Base-by-base conservation (phyloP, 768 basidiomycete genomes). In the Mycena amicta region DNA sequence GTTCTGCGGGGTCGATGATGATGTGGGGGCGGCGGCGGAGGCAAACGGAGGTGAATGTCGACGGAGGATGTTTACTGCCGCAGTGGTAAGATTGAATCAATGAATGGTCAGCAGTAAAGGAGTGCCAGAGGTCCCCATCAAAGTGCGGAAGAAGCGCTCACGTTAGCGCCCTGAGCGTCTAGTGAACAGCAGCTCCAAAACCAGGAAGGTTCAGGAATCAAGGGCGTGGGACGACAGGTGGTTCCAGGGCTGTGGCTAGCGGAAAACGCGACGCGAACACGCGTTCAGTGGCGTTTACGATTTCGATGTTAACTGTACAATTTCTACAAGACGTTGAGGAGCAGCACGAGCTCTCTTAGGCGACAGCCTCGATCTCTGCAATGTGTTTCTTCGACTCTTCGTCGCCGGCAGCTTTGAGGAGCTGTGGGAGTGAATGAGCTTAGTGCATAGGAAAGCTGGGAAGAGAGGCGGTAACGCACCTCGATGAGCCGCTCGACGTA, bases 401-500 rank as follows among this genome's bases (percentile, higher is more conserved):
- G 62, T 82, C 81, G 25, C 69, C 75, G 20, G 74, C 72, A 46
- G 71, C 74, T 52, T 81, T 74, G 67, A 93, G 83, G 66, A 89
- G 72, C 90, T 90, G 64, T 23, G 6, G 31, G 22, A 49, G 12
- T 12, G 49, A n/a, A 45, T 23, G 15, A 13, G 43, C 37, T n/a
- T n/a, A n/a, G n/a, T n/a, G n/a, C n/a, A n/a, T n/a, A n/a, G n/a
- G n/a, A n/a, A n/a, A n/a, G n/a, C n/a, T n/a, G n/a, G n/a, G n/a
- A n/a, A n/a, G n/a, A n/a, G n/a, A n/a, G n/a, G n/a, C 37, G 25
- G 29, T 47, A 25, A 67, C 80, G 60, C 66, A 91, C 95, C 77
- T 80, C 76, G 57, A 89, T 59, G 63, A 98, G 83, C 66, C 83
- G 83, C 56, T 83, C 81, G 54, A 96, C 92, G 66, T 98, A 98